phyloP scores from a whole-genome alignment of 2,329 filamentous ascomycete genomes.

The Venturia effusa region DNA sequence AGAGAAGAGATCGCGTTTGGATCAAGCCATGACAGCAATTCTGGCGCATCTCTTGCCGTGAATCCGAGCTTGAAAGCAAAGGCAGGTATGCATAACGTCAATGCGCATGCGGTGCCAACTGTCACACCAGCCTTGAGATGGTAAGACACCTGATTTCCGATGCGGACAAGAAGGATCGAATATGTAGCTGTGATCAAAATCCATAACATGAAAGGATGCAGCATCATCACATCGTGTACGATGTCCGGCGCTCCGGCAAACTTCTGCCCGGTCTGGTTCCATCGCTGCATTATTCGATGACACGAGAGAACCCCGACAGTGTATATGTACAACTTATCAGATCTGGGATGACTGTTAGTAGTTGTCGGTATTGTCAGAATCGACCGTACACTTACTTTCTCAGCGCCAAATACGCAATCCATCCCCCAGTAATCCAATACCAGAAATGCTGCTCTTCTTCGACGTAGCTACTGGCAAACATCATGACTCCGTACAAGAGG shows the following conservation, averaged over 20 bases:
- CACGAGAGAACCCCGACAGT: constrained; percentile 41
- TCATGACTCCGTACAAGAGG: constrained; percentile 64
- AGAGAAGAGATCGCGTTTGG: constrained; percentile 37
- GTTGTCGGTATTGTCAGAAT: not conserved
- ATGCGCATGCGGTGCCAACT: constrained; percentile 6
- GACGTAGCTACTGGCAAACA: constrained; percentile 97
- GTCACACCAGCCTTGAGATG: constrained; percentile 4
- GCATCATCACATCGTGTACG: constrained; percentile 56
- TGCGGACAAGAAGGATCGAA: constrained; percentile 34
- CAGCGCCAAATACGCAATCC: constrained; percentile 44
- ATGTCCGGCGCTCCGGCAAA: constrained; percentile 86
- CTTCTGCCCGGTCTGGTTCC: constrained; percentile 98
- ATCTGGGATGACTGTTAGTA: constrained; percentile 1
- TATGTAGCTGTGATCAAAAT: constrained; percentile 59
- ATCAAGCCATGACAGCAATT: constrained; percentile 44
- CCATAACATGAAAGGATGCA: constrained; percentile 64
- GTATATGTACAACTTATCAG: not conserved
- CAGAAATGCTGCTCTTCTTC: constrained; percentile 98
- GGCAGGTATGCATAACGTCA: constrained; percentile 21
- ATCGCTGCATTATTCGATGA: constrained; percentile 60
- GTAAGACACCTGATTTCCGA: constrained; percentile 17
- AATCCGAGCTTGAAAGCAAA: constrained; percentile 85
- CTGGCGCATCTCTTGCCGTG: constrained; percentile 76
- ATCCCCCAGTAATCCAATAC: constrained; percentile 78
- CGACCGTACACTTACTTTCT: constrained; percentile 19